Evolutionary conservation across 1,139 yeast species (phyloP).

Genomic region (Yamadazyma jaroonii): DNA sequence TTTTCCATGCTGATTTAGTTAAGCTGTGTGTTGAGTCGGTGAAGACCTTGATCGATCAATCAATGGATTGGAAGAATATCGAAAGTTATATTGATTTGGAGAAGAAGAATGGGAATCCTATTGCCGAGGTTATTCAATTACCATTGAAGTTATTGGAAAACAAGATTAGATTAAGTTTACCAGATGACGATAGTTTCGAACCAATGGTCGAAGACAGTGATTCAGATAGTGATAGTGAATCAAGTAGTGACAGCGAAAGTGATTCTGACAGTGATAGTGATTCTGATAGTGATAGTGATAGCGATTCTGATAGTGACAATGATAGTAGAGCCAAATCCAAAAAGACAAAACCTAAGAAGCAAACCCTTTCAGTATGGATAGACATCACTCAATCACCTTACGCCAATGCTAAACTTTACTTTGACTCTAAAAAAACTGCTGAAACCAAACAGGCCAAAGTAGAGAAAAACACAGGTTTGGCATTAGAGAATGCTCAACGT

Average conservation of each 20-base stretch:
- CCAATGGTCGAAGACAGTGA: constrained; percentile 22
- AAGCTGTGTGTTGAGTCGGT: constrained; percentile 72
- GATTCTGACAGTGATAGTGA: constrained; percentile 25
- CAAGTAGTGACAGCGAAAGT: constrained; percentile 22
- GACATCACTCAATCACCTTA: constrained; percentile 73
- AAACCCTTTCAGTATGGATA: constrained; percentile 50
- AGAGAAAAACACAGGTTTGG: constrained; percentile 71
- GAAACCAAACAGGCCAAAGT: constrained; percentile 79
- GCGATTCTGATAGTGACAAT: constrained; percentile 15
- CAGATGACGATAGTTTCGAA: constrained; percentile 30
- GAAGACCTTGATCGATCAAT: constrained; percentile 66
- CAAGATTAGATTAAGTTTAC: constrained; percentile 59
- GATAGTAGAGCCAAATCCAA: constrained; percentile 12
- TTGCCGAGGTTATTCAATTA: constrained; percentile 60
- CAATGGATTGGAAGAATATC: constrained; percentile 93
- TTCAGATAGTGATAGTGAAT: constrained; percentile 22
- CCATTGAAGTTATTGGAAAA: constrained; percentile 74
- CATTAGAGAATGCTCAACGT: constrained; percentile 80
- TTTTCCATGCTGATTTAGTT: constrained; percentile 65
- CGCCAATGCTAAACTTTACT: constrained; percentile 88
- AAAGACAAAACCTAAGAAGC: constrained; percentile 15
- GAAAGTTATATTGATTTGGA: constrained; percentile 73
- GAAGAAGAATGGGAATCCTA: constrained; percentile 58
- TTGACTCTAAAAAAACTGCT: constrained; percentile 75
- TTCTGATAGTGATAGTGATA: constrained; percentile 25